Evolutionary conservation across 108 stramenopile species (phyloP), one percentile per base, ranked within the genome.

Genomic region (Licmophora abbreviata): DNA sequence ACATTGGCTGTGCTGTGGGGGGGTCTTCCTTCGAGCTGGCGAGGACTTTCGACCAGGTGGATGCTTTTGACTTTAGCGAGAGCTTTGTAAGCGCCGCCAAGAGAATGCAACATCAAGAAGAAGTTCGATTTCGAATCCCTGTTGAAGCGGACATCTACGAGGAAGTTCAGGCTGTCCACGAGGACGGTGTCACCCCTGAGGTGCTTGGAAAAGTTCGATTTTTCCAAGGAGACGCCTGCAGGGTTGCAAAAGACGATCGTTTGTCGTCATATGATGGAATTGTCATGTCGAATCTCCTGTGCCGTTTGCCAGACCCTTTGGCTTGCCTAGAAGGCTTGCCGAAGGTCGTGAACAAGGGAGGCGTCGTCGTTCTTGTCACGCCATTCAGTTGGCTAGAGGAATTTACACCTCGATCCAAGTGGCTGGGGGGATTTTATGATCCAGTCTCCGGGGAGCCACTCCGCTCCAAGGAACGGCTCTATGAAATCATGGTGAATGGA

Each of bases 1-100:
- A 95, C 59, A 65, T 97, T 38, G 94, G 94, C 24, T 95, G 95
- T 58, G 81, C 94, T 14, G 94, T 94, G 8, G 95, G 95, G 27
- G 95, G 94, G 12, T 63, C 80, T 18, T 78, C 90, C 1, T 89
- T 95, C 36, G 85, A 87, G 47, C 76, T 95, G 35, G 91, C 94
- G 9, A 81, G 69, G 51, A 32, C 56, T 17, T 95, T 91, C 54
- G 84, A 90, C 42, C 68, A 74, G 37, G 95, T 96, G 0, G 84
- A 92, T 43, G 95, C 92, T 6, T 77, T 95, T 42, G 93, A 96
- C 56, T 93, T 85, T 56, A 84, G 85, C 34, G 57, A 76, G 5
- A 76, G 60, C 29, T 93, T 95, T 58, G 66, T 96, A 12, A 49
- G 68, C n/a, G 71, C 83, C 0, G 93, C 95, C 22, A 86, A 89